Evolutionary conservation across 1,284 basidiomycete genomes (phyloP), one percentile per base, ranked within the genome.

Genomic region (Fomitopsis palustris): DNA sequence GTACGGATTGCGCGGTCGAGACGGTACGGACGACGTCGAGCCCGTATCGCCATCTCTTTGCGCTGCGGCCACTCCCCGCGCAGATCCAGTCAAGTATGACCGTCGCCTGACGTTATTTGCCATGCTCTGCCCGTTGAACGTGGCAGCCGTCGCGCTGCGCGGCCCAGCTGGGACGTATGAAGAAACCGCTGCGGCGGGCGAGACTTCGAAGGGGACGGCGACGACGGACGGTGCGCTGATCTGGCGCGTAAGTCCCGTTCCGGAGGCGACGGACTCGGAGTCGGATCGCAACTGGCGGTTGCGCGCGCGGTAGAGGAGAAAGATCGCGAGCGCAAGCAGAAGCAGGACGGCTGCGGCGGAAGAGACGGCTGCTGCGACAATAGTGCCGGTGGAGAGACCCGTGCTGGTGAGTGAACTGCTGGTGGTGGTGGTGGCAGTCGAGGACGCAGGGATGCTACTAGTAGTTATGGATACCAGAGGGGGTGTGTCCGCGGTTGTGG

Each of bases 341-440:
- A 62, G 63, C 31, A 72, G 55, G 16, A 69, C 57, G 41, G 62
- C 61, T 19, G 71, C 49, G 19, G 65, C 64, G 54, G 70, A 68
- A 29, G 65, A 39, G 27, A 70, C 61, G 7, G 68, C 65, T 27
- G 72, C 64, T 53, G 64, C 62, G 53, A 67, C 69, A 53, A 72
- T 69, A 14, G 69, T 55, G n/a, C 67, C 55, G n/a, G 63, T 64
- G 19, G 70, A 63, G 10, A 69, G 59, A 2, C 61, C 65, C 9
- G 55, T 53, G 19, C 29, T 31, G 19, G 42, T 19, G 49, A 35
- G 17, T 4, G 49, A 52, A 16, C 25, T 17, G 6, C n/a, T n/a
- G 19, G 49, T 21, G 3, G 31, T 4, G 49, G 49, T 56, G 4
- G 62, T 45, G 2, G 42, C 33, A 7, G 61, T 39, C 16, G 54